A percentile compares a stretch with the other conserved stretches of the same genome.
Evolutionary conservation across 2,329 filamentous ascomycete species (phyloP).

Genomic region (Torrubiellomyces zombiae): DNA sequence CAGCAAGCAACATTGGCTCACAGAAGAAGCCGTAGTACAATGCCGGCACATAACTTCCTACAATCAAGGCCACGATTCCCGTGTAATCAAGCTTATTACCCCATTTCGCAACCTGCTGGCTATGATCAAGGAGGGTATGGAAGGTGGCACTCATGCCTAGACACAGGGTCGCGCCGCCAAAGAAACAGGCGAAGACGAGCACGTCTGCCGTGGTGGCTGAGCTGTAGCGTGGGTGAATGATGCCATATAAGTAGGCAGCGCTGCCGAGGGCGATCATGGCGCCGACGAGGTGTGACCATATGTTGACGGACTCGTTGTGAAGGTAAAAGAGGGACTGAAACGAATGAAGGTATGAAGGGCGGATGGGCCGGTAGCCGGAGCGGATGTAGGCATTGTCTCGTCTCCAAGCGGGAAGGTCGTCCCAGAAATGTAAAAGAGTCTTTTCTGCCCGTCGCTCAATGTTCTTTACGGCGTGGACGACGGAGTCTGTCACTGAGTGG

Average conservation of each 20-base stretch:
- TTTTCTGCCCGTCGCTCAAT: constrained; percentile 23
- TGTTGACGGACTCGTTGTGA: constrained; percentile 48
- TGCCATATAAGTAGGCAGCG: constrained; percentile 34
- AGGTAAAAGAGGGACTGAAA: constrained; percentile 32
- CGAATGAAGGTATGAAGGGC: constrained; percentile 28
- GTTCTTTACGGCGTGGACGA: constrained; percentile 12
- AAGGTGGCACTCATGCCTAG: constrained; percentile 72
- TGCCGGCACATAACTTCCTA: constrained; percentile 78
- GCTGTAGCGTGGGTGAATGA: constrained; percentile 48
- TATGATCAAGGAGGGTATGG: constrained; percentile 77
- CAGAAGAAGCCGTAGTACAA: constrained; percentile 78
- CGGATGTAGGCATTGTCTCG: constrained; percentile 42
- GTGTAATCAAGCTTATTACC: constrained; percentile 92
- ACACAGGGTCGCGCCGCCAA: constrained; percentile 54
- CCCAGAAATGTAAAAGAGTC: constrained; percentile 34
- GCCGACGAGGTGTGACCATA: constrained; percentile 50
- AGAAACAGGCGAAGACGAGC: constrained; percentile 63
- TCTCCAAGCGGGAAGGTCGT: constrained; percentile 41
- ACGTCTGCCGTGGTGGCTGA: constrained; percentile 46
- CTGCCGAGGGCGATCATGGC: constrained; percentile 38
- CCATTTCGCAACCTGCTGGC: constrained; percentile 56
- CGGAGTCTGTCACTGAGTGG: constrained; percentile 9
- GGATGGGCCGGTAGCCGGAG: constrained; percentile 34
- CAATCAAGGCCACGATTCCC: constrained; percentile 82
- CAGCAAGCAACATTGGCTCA: constrained; percentile 42